phyloP scores from a whole-genome alignment of 306 rosid species.

The Canavalia gladiata region DNA sequence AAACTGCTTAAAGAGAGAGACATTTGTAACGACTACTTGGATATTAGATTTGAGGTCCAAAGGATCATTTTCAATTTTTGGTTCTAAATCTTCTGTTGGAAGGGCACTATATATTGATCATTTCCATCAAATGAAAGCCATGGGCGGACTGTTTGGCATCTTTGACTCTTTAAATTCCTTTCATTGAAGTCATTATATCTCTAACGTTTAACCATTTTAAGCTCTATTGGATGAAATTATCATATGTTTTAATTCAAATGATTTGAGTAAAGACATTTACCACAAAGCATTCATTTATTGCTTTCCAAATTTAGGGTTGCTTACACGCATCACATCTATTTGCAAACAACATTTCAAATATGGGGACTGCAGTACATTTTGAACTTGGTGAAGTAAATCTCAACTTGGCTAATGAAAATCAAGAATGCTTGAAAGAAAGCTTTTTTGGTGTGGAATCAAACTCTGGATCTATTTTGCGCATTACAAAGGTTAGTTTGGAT shows the following conservation, averaged over 20 bases:
- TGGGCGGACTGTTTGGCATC: constrained; percentile 31
- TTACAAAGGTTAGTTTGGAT: constrained; percentile 82
- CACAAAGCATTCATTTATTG: constrained; percentile 36
- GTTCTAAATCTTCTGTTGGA: constrained; percentile 20
- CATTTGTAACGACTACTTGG: neutral
- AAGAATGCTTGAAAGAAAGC: constrained; percentile 71
- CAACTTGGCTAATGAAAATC: constrained; percentile 80
- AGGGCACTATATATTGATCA: neutral
- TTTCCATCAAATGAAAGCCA: constrained; percentile 7
- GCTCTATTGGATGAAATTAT: constrained; percentile 24
- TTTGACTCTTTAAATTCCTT: constrained; percentile 9
- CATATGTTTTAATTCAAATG: constrained; percentile 31
- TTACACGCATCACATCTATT: constrained; percentile 77
- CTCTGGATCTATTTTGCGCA: constrained; percentile 72
- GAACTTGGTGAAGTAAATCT: constrained; percentile 90
- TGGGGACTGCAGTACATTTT: constrained; percentile 71
- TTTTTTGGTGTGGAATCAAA: constrained; percentile 69
- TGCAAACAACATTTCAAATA: constrained; percentile 81
- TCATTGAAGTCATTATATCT: constrained; percentile 32
- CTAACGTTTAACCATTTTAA: constrained; percentile 29
- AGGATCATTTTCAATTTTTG: constrained; percentile 9
- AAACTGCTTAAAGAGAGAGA: neutral
- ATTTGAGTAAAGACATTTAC: constrained; percentile 37
- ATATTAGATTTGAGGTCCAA: constrained; percentile 23
- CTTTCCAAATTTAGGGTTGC: constrained; percentile 74